Base-by-base conservation (phyloP, 495 filamentous ascomycete species). In the Trypethelium eluteriae region DNA sequence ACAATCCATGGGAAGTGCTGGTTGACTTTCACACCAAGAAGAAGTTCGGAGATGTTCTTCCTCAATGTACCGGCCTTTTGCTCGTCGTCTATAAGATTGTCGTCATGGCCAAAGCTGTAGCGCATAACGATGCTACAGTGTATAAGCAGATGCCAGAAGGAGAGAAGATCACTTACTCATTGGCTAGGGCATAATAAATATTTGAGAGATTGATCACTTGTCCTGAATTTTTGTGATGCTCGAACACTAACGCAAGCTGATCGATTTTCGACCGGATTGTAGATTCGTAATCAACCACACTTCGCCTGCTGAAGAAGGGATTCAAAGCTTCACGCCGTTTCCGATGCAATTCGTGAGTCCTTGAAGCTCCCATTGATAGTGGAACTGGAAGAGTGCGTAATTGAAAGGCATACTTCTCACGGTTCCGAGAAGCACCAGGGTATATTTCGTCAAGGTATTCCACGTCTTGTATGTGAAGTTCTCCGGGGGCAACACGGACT, bases 31-130 rank as follows among this genome's bases (percentile, higher is more conserved):
- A 44, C 41, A 44, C 41, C 41, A 44, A 44, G 41, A 44, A 44
- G 41, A 44, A 44, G 41, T 44, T 44, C 41, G 7, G 41, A 44
- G 41, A 44, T 44, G 41, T 44, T 44, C 41, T 44, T 44, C 41
- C 41, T 44, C 14, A 44, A 44, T 44, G 41, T 44, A 44, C 41
- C 41, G 41, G 41, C 41, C 41, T 44, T 44, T 44, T 44, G 41
- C 41, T 44, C 41, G 36, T 47, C 38, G 11, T 62, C 16, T 5
- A 69, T 41, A 3, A 69, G 57, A 14, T 44, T 49, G 62, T 57
- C 35, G 66, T 77, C 77, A 62, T 74, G 71, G 12, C 79, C 81
- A 39, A 79, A 83, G 12, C 68, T 72, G 68, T 81, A 82, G 39
- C 80, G 73, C 0, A 74, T 73, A 62, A 83, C 79, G 11, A 81